Base-by-base conservation (phyloP, 768 basidiomycete genomes). In the Leccinum fibrillosum region DNA sequence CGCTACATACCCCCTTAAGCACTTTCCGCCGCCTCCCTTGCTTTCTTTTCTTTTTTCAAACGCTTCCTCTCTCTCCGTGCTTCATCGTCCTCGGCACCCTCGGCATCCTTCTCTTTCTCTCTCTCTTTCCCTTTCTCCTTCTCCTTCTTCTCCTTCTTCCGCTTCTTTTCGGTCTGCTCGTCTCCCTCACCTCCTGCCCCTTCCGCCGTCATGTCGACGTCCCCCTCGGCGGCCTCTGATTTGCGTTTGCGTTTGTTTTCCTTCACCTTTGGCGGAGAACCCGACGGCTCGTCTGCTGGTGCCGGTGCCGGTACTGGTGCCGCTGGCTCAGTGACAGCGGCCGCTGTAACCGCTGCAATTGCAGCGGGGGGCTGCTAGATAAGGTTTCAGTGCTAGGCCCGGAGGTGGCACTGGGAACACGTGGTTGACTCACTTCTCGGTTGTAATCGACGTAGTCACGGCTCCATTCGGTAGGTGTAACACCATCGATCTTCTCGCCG, bases 361-460 rank as follows among this genome's bases (percentile, higher is more conserved):
- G 77, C 73, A 3, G 76, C 68, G 21, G 80, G 74, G n/a, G 77
- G 73, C 59, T 77, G 75, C 74, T 78, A 61, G 62, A 44, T 19
- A 30, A 58, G 57, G 13, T 49, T 25, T 66, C 35, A 19, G 48
- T 39, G 44, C 9, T 23, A 5, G 23, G n/a, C n/a, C 19, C n/a
- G 47, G 4, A 5, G 23, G n/a, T 37, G 51, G 34, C 30, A 32
- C 17, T 5, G 10, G 49, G 3, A n/a, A 44, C 13, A 15, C 42
- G 12, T 21, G 25, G 19, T 63, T 65, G 62, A 77, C 60, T 60
- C 52, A 80, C 82, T 54, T 89, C 89, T 49, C 89, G 86, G 62
- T 81, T 88, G 74, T 96, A 98, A 72, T 99, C 97, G 54, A 96
- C 83, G 71, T 99, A 98, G 68, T 93, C 92, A 59, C 86, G 83